Conservation (phyloP, 805 yeast species). For the Cephaloascus albidus region DNA sequence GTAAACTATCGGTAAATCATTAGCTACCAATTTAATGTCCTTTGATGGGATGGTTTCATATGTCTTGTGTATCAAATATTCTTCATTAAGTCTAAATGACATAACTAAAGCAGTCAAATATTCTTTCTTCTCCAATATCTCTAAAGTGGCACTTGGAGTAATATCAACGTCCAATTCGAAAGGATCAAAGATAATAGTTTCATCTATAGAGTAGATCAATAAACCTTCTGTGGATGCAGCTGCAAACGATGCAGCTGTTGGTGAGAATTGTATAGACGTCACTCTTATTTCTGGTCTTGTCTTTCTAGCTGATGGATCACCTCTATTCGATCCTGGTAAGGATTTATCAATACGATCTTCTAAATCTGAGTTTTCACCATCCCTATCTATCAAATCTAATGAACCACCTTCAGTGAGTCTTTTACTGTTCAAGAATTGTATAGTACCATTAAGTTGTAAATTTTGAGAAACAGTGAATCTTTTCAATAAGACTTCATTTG, state of each 20-base stretch:
- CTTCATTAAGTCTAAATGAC: conserved; percentile 90
- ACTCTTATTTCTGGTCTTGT: conserved; percentile 80
- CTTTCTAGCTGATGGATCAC: conserved; percentile 70
- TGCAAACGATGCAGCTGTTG: conserved; percentile 84
- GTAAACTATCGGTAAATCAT: conserved; percentile 72
- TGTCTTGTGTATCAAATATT: conserved; percentile 57
- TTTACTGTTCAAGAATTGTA: conserved; percentile 66
- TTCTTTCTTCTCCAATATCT: conserved; percentile 48
- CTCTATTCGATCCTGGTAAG: conserved; percentile 82
- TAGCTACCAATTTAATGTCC: conserved; percentile 59
- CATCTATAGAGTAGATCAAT: conserved; percentile 72
- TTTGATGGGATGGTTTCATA: conserved; percentile 65
- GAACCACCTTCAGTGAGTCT: conserved; percentile 87
- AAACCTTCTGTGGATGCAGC: conserved; percentile 95
- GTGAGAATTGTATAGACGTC: conserved; percentile 72
- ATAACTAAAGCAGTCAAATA: conserved; percentile 76
- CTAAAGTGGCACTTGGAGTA: conserved; percentile 70
- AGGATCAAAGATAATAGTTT: conserved; percentile 76
- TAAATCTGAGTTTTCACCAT: conserved; percentile 77
- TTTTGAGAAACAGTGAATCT: conserved; percentile 81
- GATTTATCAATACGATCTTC: conserved; percentile 71
- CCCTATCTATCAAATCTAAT: conserved; percentile 68
- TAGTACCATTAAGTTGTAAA: conserved; percentile 87
- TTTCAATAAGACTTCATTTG: conserved; percentile 76
- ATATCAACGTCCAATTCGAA: conserved; percentile 89